A percentile compares a stretch with the other conserved stretches of the same genome.
These are phyloP conservation scores for Penicillium fuscoglaucum DNA, from an alignment of 2,329 filamentous ascomycete genomes.

Conservation along the genomic window DNA sequence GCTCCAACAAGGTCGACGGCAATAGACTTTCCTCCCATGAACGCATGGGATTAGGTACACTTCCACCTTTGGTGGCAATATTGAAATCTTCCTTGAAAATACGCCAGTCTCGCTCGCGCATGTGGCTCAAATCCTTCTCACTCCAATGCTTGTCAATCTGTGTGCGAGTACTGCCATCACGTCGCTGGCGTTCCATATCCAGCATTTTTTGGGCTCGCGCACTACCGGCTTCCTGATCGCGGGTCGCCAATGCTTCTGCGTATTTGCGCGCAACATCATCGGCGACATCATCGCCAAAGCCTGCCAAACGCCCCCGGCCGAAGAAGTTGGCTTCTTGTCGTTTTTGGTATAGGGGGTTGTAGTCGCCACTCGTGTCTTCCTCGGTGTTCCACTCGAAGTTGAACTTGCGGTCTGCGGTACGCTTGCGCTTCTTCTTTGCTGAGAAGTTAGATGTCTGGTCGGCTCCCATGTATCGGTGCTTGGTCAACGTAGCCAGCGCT, in stretches of 20 bases:
- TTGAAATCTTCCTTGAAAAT: slow-evolving; percentile 99
- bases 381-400: slow-evolving; percentile 98
- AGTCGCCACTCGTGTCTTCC: slow-evolving; percentile 84
- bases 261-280: slow-evolving; percentile 56
- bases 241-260: slow-evolving; percentile 69
- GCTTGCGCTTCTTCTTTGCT: slow-evolving; percentile 90
- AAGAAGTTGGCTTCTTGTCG: slow-evolving; percentile 68
- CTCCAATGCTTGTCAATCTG: slow-evolving; percentile 92
- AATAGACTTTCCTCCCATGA: slow-evolving; percentile 84
- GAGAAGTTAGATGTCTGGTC: slow-evolving; percentile 89
- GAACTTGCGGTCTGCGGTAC: slow-evolving; percentile 94
- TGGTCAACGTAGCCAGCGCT: slow-evolving; percentile 71
- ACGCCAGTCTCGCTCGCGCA: slow-evolving; percentile 97
- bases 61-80: slow-evolving; percentile 88
- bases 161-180: slow-evolving; percentile 69
- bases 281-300: slow-evolving; percentile 61
- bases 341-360: slow-evolving; percentile 77
- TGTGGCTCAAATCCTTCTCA: slow-evolving; percentile 86
- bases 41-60: slow-evolving; percentile 94
- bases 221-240: slow-evolving; percentile 73
- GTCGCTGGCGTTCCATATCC: slow-evolving; percentile 78
- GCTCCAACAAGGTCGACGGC: slow-evolving; percentile 73
- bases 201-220: slow-evolving; percentile 76
- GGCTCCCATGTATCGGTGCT: slow-evolving; percentile 86
- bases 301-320: slow-evolving; percentile 66